Evolutionary conservation across 1,284 basidiomycete species (phyloP).

Genomic region (Meira miltonrushii): DNA sequence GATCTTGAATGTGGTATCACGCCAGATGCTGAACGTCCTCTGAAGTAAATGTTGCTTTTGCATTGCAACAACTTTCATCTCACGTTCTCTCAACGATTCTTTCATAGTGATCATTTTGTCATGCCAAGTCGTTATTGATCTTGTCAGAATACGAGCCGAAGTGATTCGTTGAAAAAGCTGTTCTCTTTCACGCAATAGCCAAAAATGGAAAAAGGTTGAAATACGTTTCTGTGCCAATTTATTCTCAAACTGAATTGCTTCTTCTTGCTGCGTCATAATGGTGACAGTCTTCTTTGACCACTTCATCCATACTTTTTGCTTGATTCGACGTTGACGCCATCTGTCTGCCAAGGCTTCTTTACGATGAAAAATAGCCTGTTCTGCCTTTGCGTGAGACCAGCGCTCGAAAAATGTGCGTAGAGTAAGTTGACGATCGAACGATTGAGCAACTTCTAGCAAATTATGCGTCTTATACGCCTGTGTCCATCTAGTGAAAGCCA

Average conservation of each 20-base stretch:
- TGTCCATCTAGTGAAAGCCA: conserved; percentile 18
- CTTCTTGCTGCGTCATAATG: neutral
- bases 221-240: too few relatives aligned
- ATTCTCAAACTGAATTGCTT: neutral
- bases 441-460: conserved; percentile 16
- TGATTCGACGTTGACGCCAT: conserved; percentile 23
- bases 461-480: neutral
- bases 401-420: conserved; percentile 18
- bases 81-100: neutral
- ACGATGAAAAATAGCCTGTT: conserved; percentile 13
- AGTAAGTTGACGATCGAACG: conserved; percentile 22
- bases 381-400: conserved; percentile 15
- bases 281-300: conserved; percentile 16
- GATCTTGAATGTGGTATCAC: neutral
- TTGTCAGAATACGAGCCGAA: conserved; percentile 15
- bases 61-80: neutral
- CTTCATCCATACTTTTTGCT: conserved; percentile 9
- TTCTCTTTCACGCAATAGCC: conserved; percentile 3
- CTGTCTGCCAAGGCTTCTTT: conserved; percentile 25
- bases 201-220: neutral
- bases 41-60: too few relatives aligned
- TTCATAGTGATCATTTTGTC: neutral
- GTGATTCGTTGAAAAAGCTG: conserved; percentile 2
- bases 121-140: neutral
- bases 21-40: neutral